Percentiles rank a stretch among this genome's conserved stretches.
phyloP scores from a whole-genome alignment of 805 yeast genomes.

The Ogataea paradorogensis region DNA sequence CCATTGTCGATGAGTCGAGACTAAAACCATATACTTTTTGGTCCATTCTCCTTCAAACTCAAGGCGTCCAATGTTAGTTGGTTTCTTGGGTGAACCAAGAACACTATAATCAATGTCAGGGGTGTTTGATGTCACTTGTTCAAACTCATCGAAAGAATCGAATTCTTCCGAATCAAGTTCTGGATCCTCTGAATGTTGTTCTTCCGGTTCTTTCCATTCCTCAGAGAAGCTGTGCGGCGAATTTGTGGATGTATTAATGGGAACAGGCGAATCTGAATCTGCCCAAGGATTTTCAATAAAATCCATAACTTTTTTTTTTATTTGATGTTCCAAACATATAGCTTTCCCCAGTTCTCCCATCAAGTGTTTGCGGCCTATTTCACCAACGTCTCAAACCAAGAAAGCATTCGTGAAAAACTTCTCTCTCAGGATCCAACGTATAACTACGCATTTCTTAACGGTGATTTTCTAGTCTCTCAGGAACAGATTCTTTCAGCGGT shows the following conservation, averaged over 20 bases:
- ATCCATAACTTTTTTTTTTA: slow-evolving; percentile 10
- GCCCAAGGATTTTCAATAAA: slow-evolving; percentile 11
- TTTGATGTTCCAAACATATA: slow-evolving; percentile 12
- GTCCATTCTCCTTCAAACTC: slow-evolving; percentile 4
- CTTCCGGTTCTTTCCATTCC: neutral
- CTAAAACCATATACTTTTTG: neutral
- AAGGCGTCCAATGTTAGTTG: neutral
- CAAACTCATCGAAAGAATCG: neutral
- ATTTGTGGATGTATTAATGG: neutral
- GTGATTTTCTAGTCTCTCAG: slow-evolving; percentile 51
- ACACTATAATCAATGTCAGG: neutral
- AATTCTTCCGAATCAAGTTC: neutral
- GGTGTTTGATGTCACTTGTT: neutral
- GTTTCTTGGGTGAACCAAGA: neutral
- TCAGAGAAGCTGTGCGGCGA: neutral
- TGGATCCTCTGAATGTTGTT: too few relatives aligned
- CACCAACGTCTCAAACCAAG: slow-evolving; percentile 42
- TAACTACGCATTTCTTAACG: slow-evolving; percentile 66
- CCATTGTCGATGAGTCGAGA: slow-evolving; percentile 1
- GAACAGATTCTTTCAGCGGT: slow-evolving; percentile 64
- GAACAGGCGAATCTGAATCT: neutral
- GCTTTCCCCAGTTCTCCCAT: slow-evolving; percentile 21
- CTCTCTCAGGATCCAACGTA: slow-evolving; percentile 44
- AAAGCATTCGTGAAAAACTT: slow-evolving; percentile 43
- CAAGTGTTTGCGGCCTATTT: slow-evolving; percentile 36